A percentile compares a stretch with the other conserved stretches of the same genome.
Evolutionary conservation across 2,329 filamentous ascomycete genomes (phyloP).

Genomic region (Cryoendolithus antarcticus): DNA sequence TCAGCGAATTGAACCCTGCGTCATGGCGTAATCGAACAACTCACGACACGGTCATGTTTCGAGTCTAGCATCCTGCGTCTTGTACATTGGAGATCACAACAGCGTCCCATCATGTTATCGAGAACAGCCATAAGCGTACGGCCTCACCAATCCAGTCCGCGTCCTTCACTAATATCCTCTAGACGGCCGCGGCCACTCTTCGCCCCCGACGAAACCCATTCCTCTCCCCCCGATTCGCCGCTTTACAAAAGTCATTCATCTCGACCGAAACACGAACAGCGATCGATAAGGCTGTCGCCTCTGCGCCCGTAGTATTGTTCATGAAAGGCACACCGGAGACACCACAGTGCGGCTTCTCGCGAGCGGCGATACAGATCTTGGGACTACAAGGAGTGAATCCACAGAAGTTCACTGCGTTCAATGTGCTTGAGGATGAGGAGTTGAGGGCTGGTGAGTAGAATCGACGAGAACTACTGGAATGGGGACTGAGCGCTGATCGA

Average conservation of each 20-base stretch:
- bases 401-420: conserved; percentile 93
- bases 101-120: conserved; percentile 18
- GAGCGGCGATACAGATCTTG: conserved; percentile 87
- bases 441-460: conserved; percentile 57
- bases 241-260: conserved; percentile 51
- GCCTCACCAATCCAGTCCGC: conserved; percentile 43
- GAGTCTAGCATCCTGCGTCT: too few species aligned
- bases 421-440: conserved; percentile 85
- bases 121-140: conserved; percentile 17
- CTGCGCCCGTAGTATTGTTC: conserved; percentile 88
- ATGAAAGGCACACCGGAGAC: conserved; percentile 98
- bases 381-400: conserved; percentile 92
- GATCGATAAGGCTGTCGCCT: conserved; percentile 80
- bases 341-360: conserved; percentile 93
- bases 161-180: conserved; percentile 24
- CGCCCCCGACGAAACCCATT: conserved; percentile 29
- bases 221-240: conserved; percentile 32
- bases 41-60: too few species aligned
- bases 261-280: conserved; percentile 68
- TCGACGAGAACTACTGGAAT: not conserved
- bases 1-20: too few species aligned
- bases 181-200: conserved; percentile 37
- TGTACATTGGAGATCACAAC: too few species aligned
- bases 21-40: too few species aligned
- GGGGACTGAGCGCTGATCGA: not conserved